Conservation (phyloP, 345 rosid genomes). For the Populus simonii region DNA sequence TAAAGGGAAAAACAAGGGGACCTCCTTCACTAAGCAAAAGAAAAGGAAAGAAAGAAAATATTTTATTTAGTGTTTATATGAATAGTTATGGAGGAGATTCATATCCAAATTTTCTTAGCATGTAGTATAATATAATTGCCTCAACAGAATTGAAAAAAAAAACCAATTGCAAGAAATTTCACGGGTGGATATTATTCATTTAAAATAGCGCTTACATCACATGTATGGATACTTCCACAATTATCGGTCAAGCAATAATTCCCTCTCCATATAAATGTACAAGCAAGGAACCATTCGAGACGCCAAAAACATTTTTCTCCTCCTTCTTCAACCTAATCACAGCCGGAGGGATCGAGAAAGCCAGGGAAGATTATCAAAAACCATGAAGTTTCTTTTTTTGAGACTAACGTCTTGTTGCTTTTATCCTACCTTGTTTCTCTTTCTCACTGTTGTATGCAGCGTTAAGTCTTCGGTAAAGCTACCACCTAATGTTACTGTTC, state of each 20-base stretch:
- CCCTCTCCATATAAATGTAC: neutral
- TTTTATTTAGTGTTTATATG: no score
- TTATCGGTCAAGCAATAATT: no score
- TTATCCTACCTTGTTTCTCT: neutral
- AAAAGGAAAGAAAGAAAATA: no score
- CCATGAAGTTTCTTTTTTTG: neutral
- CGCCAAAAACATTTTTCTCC: neutral
- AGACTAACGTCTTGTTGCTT: neutral
- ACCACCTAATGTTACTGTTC: constrained; percentile 35
- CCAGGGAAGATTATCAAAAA: neutral
- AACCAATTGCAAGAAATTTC: no score
- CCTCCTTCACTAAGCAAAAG: no score
- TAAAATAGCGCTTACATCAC: neutral
- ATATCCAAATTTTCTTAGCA: no score
- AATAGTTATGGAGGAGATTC: no score
- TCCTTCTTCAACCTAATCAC: neutral
- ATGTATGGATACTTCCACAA: neutral
- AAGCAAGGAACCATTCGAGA: neutral
- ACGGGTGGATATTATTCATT: no score
- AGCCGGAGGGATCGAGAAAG: neutral
- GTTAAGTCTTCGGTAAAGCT: constrained; percentile 19
- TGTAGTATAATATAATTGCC: no score
- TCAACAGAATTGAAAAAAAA: no score
- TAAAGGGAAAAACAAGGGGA: no score
- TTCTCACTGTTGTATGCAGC: neutral